Evolutionary conservation across 2,329 filamentous ascomycete genomes (phyloP), one percentile per base, ranked within the genome.

Genomic region (Beauveria scarabaeidicola): DNA sequence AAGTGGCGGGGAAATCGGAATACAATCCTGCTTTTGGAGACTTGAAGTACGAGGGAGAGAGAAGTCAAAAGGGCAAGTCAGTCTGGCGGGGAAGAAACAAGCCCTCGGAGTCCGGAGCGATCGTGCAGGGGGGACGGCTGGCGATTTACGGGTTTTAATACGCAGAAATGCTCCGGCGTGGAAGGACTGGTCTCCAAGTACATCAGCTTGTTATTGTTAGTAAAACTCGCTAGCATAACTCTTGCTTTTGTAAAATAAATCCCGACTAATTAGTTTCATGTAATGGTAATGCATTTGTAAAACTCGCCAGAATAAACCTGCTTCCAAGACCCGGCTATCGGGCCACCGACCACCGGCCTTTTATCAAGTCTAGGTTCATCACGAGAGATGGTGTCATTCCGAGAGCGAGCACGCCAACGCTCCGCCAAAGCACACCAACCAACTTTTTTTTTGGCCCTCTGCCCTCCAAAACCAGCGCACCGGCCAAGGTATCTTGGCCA

Each of bases 381-480:
- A 32, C 32, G 15, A 46, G 19, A 44, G 47, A 58, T 58, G 56
- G 56, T 58, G 56, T 58, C 56, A 58, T 58, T 58, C 48, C 48
- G 47, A 40, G 47, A 38, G 25, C 40, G 56, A 58, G 56, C 56
- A 58, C 56, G 56, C 56, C 56, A 58, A 52, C 56, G 36, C 56
- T 52, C 56, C 56, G 56, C 56, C 56, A 32, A 52, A 58, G 56
- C 40, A 44, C 47, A 52, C 23, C 36, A 57, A 15, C 5, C 6
- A 6, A 3, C 10, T 9, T 29, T 9, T 9, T 27, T 11, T 29
- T 29, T 10, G 13, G 5, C 50, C 13, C 21, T 25, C 29, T 57
- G 41, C 27, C 6, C 17, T 55, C n/a, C 17, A 5, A 2, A 19
- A 51, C 13, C 48, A 51, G 21, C 36, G 36, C 55, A 52, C 36